Conservation (phyloP, 345 rosid genomes). For the Syzygium aromaticum region DNA sequence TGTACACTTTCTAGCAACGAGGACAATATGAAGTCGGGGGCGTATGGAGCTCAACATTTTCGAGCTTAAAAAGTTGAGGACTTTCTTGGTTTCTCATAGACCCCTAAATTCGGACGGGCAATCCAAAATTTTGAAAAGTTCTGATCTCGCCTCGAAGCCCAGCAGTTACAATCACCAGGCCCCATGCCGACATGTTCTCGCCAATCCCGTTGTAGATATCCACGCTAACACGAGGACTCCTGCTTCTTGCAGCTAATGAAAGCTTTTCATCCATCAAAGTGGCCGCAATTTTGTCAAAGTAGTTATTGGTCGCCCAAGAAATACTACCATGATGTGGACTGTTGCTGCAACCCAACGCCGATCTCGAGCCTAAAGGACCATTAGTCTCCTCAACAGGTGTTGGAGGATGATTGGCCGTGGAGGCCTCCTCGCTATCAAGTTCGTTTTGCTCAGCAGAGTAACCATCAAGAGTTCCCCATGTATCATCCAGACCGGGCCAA, state of each 20-base stretch:
- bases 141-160: constrained; percentile 81
- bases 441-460: constrained; percentile 33
- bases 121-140: constrained; percentile 85
- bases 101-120: constrained; percentile 59
- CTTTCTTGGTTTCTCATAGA: background rate
- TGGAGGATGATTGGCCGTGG: constrained; percentile 71
- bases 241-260: constrained; percentile 28
- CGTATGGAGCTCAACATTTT: background rate
- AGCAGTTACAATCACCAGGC: constrained; percentile 87
- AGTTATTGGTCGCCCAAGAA: constrained; percentile 66
- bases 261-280: constrained; percentile 95
- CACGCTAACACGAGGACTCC: constrained; percentile 38
- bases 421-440: constrained; percentile 40
- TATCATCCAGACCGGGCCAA: constrained; percentile 75
- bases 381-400: constrained; percentile 57
- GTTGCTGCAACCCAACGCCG: constrained; percentile 28
- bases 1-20: background rate
- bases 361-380: constrained; percentile 23
- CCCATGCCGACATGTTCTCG: constrained; percentile 66
- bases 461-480: constrained; percentile 34
- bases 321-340: constrained; percentile 73
- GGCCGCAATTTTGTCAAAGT: constrained; percentile 81
- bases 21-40: background rate
- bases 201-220: constrained; percentile 39
- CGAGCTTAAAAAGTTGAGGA: background rate